These are phyloP conservation scores for Syzygium oleosum DNA, from an alignment of 345 rosid genomes.

Conservation along the genomic window DNA sequence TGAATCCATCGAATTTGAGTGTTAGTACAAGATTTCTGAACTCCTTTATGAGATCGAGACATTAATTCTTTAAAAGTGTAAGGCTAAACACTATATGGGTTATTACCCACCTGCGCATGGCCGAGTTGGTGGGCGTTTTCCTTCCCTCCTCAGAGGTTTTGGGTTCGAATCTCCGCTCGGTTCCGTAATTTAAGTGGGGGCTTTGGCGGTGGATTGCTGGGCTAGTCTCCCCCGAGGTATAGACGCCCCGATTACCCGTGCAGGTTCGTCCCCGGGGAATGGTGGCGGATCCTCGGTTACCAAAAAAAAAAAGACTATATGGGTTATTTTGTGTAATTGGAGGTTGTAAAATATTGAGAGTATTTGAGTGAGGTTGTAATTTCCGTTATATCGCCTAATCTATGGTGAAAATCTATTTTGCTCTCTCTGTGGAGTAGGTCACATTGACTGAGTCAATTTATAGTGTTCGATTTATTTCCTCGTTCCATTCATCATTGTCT, in stretches of 20 bases:
- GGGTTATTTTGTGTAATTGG: not conserved
- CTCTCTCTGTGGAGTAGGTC: not conserved
- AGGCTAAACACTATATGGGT: not conserved
- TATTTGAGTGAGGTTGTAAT: not conserved
- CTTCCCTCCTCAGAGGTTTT: no score
- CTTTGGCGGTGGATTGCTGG: no score
- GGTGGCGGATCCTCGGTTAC: no score
- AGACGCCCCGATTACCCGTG: no score
- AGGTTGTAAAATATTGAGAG: not conserved
- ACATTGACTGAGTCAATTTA: not conserved
- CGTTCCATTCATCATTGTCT: not conserved
- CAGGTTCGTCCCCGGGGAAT: no score
- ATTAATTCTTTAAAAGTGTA: not conserved
- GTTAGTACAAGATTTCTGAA: not conserved
- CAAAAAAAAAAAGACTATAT: no score
- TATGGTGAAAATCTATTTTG: not conserved
- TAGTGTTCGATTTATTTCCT: not conserved
- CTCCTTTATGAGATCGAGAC: not conserved
- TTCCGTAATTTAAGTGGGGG: no score
- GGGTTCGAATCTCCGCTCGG: no score
- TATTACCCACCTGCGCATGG: no score
- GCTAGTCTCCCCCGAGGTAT: no score
- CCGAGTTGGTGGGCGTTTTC: no score
- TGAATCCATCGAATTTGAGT: not conserved
- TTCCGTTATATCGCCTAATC: fast-evolving